A percentile compares a stretch with the other conserved stretches of the same genome.
These are phyloP conservation scores for Bryoglossum gracile DNA, from an alignment of 495 filamentous ascomycete genomes.

Conservation along the genomic window DNA sequence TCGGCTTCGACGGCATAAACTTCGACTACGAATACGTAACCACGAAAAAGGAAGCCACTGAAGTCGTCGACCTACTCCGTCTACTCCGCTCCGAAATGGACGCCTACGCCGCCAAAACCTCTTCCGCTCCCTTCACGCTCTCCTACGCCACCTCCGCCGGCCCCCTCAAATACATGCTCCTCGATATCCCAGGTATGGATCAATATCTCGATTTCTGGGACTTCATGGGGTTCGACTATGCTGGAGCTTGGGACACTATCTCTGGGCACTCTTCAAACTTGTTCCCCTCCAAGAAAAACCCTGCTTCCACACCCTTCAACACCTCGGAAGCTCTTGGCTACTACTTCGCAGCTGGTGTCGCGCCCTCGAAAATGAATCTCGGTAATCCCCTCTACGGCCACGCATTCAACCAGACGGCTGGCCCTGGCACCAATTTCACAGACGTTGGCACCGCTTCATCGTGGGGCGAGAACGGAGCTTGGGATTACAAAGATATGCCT, in stretches of 20 bases:
- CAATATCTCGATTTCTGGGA: slow-evolving; percentile 84
- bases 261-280: slow-evolving; percentile 80
- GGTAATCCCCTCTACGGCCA: slow-evolving; percentile 93
- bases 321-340: slow-evolving; percentile 55
- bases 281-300: slow-evolving; percentile 45
- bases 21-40: slow-evolving; percentile 55
- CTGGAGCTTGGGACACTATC: slow-evolving; percentile 63
- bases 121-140: slow-evolving; percentile 60
- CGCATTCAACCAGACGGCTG: slow-evolving; percentile 67
- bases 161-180: slow-evolving; percentile 61
- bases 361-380: slow-evolving; percentile 62
- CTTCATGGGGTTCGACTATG: slow-evolving; percentile 76
- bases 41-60: slow-evolving; percentile 52
- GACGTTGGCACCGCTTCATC: slow-evolving; percentile 63
- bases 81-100: slow-evolving; percentile 53
- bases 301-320: slow-evolving; percentile 62
- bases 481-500: slow-evolving; percentile 73
- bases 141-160: slow-evolving; percentile 66
- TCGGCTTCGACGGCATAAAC: slow-evolving; percentile 50
- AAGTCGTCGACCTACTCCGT: slow-evolving; percentile 70
- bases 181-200: slow-evolving; percentile 69
- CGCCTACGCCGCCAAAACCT: slow-evolving; percentile 44
- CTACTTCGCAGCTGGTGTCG: slow-evolving; percentile 56
- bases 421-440: slow-evolving; percentile 56
- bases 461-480: slow-evolving; percentile 76